Evolutionary conservation across 805 yeast genomes (phyloP).

Genomic region (Yarrowia sp.): DNA sequence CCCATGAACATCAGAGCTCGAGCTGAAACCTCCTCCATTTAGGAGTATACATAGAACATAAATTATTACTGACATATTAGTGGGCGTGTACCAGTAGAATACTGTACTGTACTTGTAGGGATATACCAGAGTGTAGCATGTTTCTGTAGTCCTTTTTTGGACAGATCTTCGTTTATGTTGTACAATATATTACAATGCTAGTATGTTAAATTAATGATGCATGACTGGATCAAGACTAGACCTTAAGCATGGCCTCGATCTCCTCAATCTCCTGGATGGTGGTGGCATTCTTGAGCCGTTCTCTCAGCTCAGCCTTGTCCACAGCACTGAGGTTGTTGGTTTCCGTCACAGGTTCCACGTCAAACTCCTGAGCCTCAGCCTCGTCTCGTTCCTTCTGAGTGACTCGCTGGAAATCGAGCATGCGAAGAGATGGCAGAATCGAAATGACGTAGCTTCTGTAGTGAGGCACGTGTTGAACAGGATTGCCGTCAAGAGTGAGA

Average conservation of each 20-base stretch:
- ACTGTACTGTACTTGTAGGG: too few species aligned
- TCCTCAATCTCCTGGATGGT: constrained; percentile 76
- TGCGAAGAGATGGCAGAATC: constrained; percentile 65
- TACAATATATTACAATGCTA: constrained; percentile 20
- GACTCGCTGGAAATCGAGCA: constrained; percentile 73
- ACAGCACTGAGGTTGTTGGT: constrained; percentile 45
- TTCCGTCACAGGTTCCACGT: constrained; percentile 54
- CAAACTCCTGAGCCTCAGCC: constrained; percentile 50
- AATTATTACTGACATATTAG: constrained; percentile 22
- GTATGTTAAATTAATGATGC: constrained; percentile 19
- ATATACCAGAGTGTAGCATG: too few species aligned
- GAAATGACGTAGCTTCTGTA: constrained; percentile 69
- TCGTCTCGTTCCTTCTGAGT: constrained; percentile 61
- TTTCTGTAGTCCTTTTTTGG: too few species aligned
- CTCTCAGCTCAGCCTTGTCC: constrained; percentile 60
- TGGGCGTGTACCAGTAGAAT: neutral
- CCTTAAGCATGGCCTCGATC: constrained; percentile 62
- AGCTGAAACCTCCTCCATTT: constrained; percentile 12
- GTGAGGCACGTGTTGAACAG: constrained; percentile 56
- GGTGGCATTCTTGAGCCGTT: constrained; percentile 65
- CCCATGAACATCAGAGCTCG: constrained; percentile 12
- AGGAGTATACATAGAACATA: constrained; percentile 28
- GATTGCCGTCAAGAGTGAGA: constrained; percentile 65
- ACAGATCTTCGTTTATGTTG: too few species aligned
- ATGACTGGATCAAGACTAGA: constrained; percentile 7